Conservation (phyloP, 2,329 filamentous ascomycete genomes). For the Xylariaceae sp. region DNA sequence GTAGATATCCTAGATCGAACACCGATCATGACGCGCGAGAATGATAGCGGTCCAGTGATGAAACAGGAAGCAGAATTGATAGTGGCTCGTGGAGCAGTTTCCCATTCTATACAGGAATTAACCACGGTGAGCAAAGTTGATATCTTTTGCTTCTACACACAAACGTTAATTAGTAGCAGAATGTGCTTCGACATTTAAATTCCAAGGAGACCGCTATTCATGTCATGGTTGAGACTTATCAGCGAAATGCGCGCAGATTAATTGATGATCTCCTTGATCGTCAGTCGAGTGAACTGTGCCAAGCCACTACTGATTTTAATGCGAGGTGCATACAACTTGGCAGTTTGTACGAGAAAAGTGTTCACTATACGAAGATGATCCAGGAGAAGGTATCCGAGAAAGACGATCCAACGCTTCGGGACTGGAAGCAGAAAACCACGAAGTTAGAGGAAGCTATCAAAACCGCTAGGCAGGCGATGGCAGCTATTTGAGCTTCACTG, state of each 20-base stretch:
- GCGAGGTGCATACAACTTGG: constrained; percentile 10
- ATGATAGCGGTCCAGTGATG: neutral
- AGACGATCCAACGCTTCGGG: neutral
- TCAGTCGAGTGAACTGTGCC: constrained; percentile 20
- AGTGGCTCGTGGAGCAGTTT: constrained; percentile 9
- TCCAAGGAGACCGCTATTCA: constrained; percentile 17
- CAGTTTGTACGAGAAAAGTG: constrained; percentile 9
- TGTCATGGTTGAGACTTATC: constrained; percentile 17
- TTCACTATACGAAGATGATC: constrained; percentile 6
- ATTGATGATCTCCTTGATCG: constrained; percentile 15
- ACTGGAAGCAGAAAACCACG: neutral
- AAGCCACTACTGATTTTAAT: constrained; percentile 12
- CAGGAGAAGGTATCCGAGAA: neutral
- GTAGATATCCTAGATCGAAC: neutral
- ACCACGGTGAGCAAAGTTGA: constrained; percentile 11
- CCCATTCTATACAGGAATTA: constrained; percentile 14
- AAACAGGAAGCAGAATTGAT: constrained; percentile 15
- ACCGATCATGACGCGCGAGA: neutral
- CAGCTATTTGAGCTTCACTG: constrained; percentile 7
- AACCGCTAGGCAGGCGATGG: neutral
- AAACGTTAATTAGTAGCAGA: constrained; percentile 9
- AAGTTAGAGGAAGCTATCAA: constrained; percentile 10
- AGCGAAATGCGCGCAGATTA: constrained; percentile 9
- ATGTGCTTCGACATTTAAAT: constrained; percentile 13
- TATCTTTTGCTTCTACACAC: neutral